These are phyloP conservation scores for Thelonectria rubi DNA, from an alignment of 2,329 filamentous ascomycete genomes.

Conservation along the genomic window DNA sequence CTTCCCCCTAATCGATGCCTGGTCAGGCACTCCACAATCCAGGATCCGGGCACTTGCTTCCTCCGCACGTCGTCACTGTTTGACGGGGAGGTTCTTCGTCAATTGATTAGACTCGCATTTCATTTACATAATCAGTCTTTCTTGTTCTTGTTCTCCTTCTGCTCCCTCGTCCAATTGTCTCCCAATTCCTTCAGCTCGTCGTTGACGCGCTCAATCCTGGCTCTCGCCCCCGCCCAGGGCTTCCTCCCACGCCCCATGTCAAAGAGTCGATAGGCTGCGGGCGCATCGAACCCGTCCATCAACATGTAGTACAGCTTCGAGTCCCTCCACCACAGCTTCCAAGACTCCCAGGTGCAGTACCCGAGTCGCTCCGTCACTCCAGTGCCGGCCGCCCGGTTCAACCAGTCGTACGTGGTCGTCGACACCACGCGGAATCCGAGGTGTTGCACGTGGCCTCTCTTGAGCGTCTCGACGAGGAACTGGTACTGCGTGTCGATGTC, in stretches of 20 bases:
- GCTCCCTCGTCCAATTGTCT: constrained; percentile 36
- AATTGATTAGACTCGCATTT: too few relatives aligned
- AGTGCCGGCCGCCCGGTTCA: constrained; percentile 55
- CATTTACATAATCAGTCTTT: not conserved
- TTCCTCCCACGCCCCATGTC: constrained; percentile 50
- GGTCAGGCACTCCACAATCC: not conserved
- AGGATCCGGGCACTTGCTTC: not conserved
- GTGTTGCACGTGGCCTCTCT: constrained; percentile 38
- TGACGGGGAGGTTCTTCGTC: too few relatives aligned
- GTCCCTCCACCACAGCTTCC: constrained; percentile 55
- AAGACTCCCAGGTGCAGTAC: constrained; percentile 51
- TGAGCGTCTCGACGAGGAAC: constrained; percentile 32
- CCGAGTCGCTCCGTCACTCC: constrained; percentile 51
- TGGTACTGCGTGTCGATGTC: constrained; percentile 45
- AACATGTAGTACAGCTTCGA: constrained; percentile 52
- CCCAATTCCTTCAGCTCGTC: constrained; percentile 31
- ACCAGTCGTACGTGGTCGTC: constrained; percentile 44
- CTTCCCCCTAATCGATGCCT: constrained; percentile 16
- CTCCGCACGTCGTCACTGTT: not conserved
- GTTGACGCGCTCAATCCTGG: constrained; percentile 44
- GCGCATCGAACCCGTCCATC: constrained; percentile 50
- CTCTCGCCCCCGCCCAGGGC: constrained; percentile 51
- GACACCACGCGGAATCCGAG: constrained; percentile 38
- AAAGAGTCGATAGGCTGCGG: constrained; percentile 54
- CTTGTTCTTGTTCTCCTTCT: constrained; percentile 36